Base-by-base conservation (phyloP, 495 filamentous ascomycete genomes). In the Lindgomyces ingoldianus region DNA sequence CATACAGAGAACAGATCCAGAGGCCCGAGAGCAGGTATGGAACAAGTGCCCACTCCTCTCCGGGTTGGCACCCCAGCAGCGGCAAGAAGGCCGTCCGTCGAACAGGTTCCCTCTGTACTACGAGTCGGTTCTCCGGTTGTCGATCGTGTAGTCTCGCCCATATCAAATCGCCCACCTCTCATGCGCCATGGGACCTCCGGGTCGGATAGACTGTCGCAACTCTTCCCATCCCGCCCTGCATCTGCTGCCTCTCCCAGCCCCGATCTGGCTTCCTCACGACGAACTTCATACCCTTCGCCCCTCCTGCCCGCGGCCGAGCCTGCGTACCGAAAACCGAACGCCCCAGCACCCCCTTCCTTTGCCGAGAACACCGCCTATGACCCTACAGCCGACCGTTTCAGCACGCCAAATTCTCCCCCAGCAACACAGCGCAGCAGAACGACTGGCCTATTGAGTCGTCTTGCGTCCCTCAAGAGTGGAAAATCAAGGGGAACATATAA, bases 181-280 rank as follows among this genome's bases (percentile, higher is more conserved):
- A 45, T 21, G 36, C 64, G 59, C 27, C 51, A 62, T 16, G 26
- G 39, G 30, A 71, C 64, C 9, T 67, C 65, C 0, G 57, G 57
- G 10, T 68, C 64, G 22, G 60, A 67, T 45, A 49, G 68, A 30
- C 41, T 71, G 6, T 67, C 68, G 39, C 68, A 71, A 52, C 68
- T 71, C 19, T 70, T 70, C 36, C 68, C 64, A 10, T 67, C 68
- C 16, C 64, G 58, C 4, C 64, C 68, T 10, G 12, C 27, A 16
- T 70, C 68, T 8, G 57, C 45, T 19, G 67, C 54, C 12, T 60
- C 60, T 6, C 29, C 49, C 12, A 50, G 26, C 42, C 24, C 64
- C 14, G 60, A 64, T 24, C 19, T 47, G 12, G 48, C 58, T 22
- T 26, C 57, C 22, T 67, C 68, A 21, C 42, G 64, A 52, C 63